A percentile compares a stretch with the other conserved stretches of the same genome.
Conservation (phyloP, 2,329 filamentous ascomycete genomes). For the Fusarium proliferatum region DNA sequence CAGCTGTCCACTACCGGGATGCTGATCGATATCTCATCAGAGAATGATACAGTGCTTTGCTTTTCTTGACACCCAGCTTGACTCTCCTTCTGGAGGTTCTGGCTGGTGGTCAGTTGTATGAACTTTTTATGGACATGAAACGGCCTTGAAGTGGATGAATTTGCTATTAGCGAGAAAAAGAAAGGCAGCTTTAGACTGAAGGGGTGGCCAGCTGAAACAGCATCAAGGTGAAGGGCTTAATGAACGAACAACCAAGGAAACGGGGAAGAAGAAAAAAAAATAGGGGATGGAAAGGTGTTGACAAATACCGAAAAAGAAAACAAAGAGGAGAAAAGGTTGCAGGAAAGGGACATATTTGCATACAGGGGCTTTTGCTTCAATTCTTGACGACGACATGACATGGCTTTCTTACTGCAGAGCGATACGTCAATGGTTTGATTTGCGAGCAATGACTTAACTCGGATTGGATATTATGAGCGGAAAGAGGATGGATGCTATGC, state of each 20-base stretch:
- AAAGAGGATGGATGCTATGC: neutral
- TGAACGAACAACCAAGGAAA: conserved; percentile 18
- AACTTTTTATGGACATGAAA: conserved; percentile 19
- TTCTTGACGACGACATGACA: conserved; percentile 49
- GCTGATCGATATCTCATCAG: conserved; percentile 1
- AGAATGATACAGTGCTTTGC: conserved; percentile 12
- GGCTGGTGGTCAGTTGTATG: conserved; percentile 16
- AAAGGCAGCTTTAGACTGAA: conserved; percentile 35
- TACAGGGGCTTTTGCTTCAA: conserved; percentile 37
- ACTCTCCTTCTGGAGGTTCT: neutral
- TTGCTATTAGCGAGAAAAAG: conserved; percentile 16
- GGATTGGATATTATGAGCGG: conserved; percentile 36
- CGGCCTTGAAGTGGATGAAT: conserved; percentile 17
- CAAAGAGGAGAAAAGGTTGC: neutral
- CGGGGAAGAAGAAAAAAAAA: conserved; percentile 7
- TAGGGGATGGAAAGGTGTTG: conserved; percentile 1
- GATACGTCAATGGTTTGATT: conserved; percentile 42
- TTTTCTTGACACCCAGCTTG: conserved; percentile 10
- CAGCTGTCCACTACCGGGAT: conserved; percentile 6
- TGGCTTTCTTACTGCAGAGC: conserved; percentile 46
- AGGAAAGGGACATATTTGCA: conserved; percentile 30
- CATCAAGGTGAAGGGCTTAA: conserved; percentile 27
- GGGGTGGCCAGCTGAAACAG: conserved; percentile 16
- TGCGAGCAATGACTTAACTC: conserved; percentile 28
- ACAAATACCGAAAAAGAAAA: conserved; percentile 30